Evolutionary conservation across 331 rosid species (phyloP), one percentile per base, ranked within the genome.

Genomic region (Telfairia occidentalis): DNA sequence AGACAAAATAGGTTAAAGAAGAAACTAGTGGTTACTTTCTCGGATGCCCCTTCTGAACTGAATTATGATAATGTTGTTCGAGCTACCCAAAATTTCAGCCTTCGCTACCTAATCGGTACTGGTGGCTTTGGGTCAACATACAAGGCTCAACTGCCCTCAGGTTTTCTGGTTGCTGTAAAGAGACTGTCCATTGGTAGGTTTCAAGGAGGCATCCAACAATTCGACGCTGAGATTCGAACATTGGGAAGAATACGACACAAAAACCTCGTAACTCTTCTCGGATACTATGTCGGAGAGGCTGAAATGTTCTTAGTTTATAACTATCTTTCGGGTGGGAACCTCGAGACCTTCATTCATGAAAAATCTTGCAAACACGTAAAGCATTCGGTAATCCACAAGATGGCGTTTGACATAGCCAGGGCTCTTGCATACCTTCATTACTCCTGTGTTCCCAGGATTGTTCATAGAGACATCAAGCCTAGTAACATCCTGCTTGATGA

Each of bases 271-370:
- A 86, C 89, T 42, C 57, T 86, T 72, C 79, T 86, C 1, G 89
- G 89, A 32, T 86, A 83, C 77, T 86, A 86, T 55, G 87, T 80
- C 23, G 77, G 87, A 38, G 89, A 83, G 77, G 61, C 79, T 4
- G 89, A 86, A 71, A 86, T 86, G 89, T 83, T 86, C 61, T 86
- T 86, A 55, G 80, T 86, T 43, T 86, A 86, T 48, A 86, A 86
- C 76, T 86, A 82, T 58, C 77, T 86, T 21, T 83, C 87, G 0
- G 89, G 89, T 15, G 89, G 87, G 21, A 86, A 86, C 74, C 63
- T 86, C 78, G 89, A 86, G 40, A 79, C 75, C 10, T 86, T 86
- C 71, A 86, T 86, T 13, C 82, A 79, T 74, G 84, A 86, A 42
- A 81, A 84, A 54, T 74, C 82, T 29, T 57, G 11, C 23, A 66